phyloP scores from a whole-genome alignment of 169 alveolate genomes.

The Eimeria tenella region DNA sequence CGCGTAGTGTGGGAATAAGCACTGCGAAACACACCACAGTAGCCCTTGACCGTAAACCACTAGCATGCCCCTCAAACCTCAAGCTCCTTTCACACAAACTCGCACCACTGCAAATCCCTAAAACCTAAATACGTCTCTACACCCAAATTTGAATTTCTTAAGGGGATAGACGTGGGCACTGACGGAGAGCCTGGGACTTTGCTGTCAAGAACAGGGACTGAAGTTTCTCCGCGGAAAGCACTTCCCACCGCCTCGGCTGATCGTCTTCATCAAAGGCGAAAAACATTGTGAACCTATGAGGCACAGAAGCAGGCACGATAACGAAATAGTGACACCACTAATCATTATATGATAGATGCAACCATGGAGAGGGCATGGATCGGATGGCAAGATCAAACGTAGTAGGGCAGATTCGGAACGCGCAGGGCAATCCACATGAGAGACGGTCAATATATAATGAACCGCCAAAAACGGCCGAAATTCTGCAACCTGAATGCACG shows the following conservation, averaged over 20 bases:
- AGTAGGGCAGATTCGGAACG: too few relatives aligned
- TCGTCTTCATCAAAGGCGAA: conserved; percentile 58
- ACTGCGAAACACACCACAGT: conserved; percentile 12
- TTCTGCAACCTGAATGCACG: too few relatives aligned
- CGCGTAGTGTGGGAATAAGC: conserved; percentile 20
- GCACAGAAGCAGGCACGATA: background rate
- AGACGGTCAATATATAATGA: too few relatives aligned
- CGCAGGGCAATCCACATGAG: too few relatives aligned
- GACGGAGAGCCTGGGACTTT: conserved; percentile 50
- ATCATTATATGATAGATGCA: too few relatives aligned
- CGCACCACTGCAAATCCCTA: background rate
- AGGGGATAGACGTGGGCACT: background rate
- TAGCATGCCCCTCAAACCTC: background rate
- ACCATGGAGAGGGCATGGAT: too few relatives aligned
- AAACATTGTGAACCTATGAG: conserved; percentile 1
- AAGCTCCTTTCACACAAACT: too few relatives aligned
- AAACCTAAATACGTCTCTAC: background rate
- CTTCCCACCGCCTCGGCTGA: conserved; percentile 71
- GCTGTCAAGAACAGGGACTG: conserved; percentile 28
- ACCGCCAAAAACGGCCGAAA: too few relatives aligned
- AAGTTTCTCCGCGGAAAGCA: conserved; percentile 46
- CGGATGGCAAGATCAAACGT: too few relatives aligned
- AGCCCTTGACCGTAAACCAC: conserved; percentile 24
- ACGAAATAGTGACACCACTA: too few relatives aligned
- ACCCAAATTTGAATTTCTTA: background rate